Evolutionary conservation across 2,329 filamentous ascomycete species (phyloP).

Genomic region (Alternaria rosae): DNA sequence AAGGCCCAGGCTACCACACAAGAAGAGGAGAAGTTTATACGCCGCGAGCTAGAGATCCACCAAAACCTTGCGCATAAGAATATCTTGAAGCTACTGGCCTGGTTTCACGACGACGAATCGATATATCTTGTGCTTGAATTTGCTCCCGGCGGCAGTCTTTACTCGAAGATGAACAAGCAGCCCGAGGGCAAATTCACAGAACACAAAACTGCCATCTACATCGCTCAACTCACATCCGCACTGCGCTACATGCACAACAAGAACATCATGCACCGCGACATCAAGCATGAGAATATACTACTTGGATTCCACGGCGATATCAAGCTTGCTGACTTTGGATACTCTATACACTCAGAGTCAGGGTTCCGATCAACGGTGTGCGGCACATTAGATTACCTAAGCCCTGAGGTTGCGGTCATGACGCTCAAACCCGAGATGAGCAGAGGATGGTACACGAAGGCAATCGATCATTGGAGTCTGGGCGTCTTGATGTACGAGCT

Average conservation of each 20-base stretch:
- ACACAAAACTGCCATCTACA: conserved; percentile 80
- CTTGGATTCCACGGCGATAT: conserved; percentile 94
- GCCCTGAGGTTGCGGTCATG: conserved; percentile 82
- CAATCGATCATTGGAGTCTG: conserved; percentile 91
- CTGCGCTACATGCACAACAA: conserved; percentile 89
- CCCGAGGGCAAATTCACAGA: conserved; percentile 79
- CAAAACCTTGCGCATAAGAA: conserved; percentile 83
- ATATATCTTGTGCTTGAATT: conserved; percentile 86
- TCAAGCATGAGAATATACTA: conserved; percentile 94
- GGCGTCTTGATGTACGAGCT: conserved; percentile 96
- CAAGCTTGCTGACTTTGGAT: conserved; percentile 96
- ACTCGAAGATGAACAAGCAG: conserved; percentile 79
- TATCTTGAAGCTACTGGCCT: conserved; percentile 78
- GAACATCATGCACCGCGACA: conserved; percentile 92
- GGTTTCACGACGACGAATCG: conserved; percentile 83
- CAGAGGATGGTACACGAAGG: conserved; percentile 87
- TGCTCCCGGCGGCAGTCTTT: conserved; percentile 79
- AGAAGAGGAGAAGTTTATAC: conserved; percentile 79
- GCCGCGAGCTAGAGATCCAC: conserved; percentile 85
- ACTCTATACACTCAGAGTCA: conserved; percentile 94
- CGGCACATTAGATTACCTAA: conserved; percentile 91
- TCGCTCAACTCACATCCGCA: conserved; percentile 84
- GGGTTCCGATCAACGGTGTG: conserved; percentile 90
- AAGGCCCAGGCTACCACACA: conserved; percentile 78
- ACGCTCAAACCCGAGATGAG: conserved; percentile 58